phyloP scores from a whole-genome alignment of 1,284 basidiomycete species.

The Cutaneotrichosporon sp. region DNA sequence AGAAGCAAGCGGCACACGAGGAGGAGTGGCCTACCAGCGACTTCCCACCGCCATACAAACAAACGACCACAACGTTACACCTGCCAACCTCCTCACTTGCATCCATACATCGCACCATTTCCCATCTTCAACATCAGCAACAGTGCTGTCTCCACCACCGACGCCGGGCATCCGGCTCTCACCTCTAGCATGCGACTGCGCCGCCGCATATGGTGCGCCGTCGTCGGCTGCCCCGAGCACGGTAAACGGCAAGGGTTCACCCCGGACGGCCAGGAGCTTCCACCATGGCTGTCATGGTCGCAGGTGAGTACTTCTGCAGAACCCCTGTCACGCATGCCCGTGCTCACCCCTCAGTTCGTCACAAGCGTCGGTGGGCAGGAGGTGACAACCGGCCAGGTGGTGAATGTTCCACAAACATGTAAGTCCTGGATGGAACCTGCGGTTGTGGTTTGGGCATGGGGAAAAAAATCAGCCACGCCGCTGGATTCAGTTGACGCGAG shows the following conservation, averaged over 20 bases:
- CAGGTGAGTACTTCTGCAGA: conserved; percentile 13
- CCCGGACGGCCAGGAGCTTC: conserved; percentile 26
- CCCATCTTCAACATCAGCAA: background rate
- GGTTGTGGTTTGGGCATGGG: no score
- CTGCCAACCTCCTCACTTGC: background rate
- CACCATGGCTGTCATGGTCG: conserved; percentile 27
- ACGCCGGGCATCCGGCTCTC: background rate
- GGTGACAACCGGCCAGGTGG: conserved; percentile 24
- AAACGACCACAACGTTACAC: background rate
- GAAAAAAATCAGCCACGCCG: conserved; percentile 11
- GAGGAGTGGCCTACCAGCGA: no score
- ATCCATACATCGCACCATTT: background rate
- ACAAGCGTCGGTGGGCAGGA: conserved; percentile 18
- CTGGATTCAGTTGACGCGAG: background rate
- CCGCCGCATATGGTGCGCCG: conserved; percentile 14
- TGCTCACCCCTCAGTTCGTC: conserved; percentile 15
- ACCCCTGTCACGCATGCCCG: background rate
- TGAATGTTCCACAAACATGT: conserved; percentile 29
- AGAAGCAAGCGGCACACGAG: no score
- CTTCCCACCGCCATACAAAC: background rate
- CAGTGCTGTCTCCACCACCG: no score
- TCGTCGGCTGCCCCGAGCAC: conserved; percentile 13
- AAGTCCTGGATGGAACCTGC: no score
- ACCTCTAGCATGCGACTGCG: conserved; percentile 2
- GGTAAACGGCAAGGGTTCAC: conserved; percentile 9